Evolutionary conservation across 495 filamentous ascomycete genomes (phyloP).

Genomic region (Podospora pseudopauciseta): DNA sequence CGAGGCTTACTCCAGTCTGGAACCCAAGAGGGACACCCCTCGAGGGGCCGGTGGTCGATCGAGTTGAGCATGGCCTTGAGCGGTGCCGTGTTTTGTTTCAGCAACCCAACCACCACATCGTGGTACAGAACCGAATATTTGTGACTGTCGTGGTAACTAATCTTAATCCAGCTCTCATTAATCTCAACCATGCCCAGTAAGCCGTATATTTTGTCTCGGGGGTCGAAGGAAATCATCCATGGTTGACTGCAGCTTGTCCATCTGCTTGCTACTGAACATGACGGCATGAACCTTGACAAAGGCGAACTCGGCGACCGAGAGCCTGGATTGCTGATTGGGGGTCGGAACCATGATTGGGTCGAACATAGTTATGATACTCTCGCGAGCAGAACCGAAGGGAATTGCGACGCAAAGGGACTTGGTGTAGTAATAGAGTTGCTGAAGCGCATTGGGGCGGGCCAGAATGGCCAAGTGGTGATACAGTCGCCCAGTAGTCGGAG

Average conservation of each 20-base stretch:
- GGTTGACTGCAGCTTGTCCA: conserved; percentile 45
- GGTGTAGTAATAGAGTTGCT: conserved; percentile 72
- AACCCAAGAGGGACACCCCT: background rate
- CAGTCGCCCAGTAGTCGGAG: conserved; percentile 65
- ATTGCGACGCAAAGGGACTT: conserved; percentile 47
- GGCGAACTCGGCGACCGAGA: conserved; percentile 35
- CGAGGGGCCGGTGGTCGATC: background rate
- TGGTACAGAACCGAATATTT: background rate
- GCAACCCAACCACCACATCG: background rate
- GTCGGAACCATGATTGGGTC: conserved; percentile 55
- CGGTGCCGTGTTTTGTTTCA: background rate
- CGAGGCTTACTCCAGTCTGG: background rate
- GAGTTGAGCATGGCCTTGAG: background rate
- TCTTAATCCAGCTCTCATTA: background rate
- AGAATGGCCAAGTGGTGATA: conserved; percentile 85
- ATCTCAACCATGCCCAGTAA: background rate
- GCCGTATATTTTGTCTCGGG: background rate
- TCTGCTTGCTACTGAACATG: conserved; percentile 56
- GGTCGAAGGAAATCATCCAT: conserved; percentile 49
- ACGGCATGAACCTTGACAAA: conserved; percentile 65
- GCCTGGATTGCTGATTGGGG: conserved; percentile 38
- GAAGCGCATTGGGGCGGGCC: conserved; percentile 66
- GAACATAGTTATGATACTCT: conserved; percentile 69
- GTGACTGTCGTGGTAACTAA: background rate
- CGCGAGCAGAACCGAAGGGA: conserved; percentile 59